These are phyloP conservation scores for Puccinia brachypodii DNA, from an alignment of 1,284 basidiomycete species.

Conservation along the genomic window DNA sequence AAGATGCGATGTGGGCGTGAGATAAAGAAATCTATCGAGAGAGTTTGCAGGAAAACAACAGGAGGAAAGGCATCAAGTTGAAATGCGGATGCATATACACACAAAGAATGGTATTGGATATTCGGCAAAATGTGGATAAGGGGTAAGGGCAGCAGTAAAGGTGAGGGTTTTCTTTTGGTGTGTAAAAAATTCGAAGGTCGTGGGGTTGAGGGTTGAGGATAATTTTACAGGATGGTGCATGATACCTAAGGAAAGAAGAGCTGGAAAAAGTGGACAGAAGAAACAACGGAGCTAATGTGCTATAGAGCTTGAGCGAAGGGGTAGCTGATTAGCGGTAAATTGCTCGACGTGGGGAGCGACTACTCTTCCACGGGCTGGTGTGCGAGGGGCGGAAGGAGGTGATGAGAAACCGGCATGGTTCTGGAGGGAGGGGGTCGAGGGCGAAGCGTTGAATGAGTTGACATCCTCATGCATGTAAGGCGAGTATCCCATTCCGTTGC, in stretches of 20 bases:
- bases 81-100: no score
- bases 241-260: not conserved
- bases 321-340: not conserved
- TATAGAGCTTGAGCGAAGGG: not conserved
- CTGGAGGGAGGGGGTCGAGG: not conserved
- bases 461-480: not conserved
- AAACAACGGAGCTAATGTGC: not conserved
- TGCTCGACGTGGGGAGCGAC: not conserved
- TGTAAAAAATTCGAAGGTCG: not conserved
- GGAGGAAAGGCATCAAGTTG: not conserved
- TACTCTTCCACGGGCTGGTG: not conserved
- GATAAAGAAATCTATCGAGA: not conserved
- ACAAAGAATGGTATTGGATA: not conserved
- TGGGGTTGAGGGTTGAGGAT: not conserved
- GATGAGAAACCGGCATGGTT: not conserved
- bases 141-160: not conserved
- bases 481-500: not conserved
- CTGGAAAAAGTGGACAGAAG: not conserved
- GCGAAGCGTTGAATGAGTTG: not conserved
- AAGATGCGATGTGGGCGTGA: no score
- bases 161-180: not conserved
- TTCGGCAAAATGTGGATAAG: not conserved
- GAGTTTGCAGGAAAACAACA: not conserved
- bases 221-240: not conserved
- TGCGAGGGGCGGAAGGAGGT: not conserved